Base-by-base conservation (phyloP, 108 stramenopile species). In the Stephanodiscus minutulus region DNA sequence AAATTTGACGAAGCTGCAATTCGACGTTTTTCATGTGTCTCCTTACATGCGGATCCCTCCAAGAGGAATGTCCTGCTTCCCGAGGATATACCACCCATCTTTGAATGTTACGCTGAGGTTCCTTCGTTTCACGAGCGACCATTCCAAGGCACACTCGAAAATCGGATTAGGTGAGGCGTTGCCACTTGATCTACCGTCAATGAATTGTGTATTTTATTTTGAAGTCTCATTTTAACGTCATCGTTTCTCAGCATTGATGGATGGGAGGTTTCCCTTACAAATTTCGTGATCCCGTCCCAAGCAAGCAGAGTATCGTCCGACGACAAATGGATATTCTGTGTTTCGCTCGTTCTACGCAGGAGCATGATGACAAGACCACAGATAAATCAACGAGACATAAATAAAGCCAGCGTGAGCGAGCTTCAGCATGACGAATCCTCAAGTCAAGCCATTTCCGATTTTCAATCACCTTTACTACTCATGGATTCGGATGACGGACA, bases 211-310 rank as follows among this genome's bases (percentile, higher is more conserved):
- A 56, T 3, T 31, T 17, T 29, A 47, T 37, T n/a, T 31, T n/a
- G 24, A 52, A 60, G 69, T 76, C 39, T 35, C 70, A 54, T 0
- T 25, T 59, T 55, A n/a, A n/a, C n/a, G n/a, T n/a, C n/a, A n/a
- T n/a, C n/a, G n/a, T n/a, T 31, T 28, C 27, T 27, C 35, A 87
- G 87, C 59, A 54, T 53, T 29, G 87, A 91, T 75, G 91, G 90
- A 41, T 94, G 93, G 93, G 88, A 87, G 62, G 81, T 91, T 7
- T 87, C 93, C 25, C 56, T 94, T 10, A 73, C 86, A 1, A 87
- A 85, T 69, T 88, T 91, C 41, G 83, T 80, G 25, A 81, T 91
- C 49, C 91, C 93, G 15, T 83, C 83, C 47, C 76, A 68, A 11
- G 84, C 86, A 13, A 72, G 69, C n/a, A 50, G 66, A 21, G 74